Conservation (phyloP, 768 basidiomycete genomes). For the Kwoniella europaea region DNA sequence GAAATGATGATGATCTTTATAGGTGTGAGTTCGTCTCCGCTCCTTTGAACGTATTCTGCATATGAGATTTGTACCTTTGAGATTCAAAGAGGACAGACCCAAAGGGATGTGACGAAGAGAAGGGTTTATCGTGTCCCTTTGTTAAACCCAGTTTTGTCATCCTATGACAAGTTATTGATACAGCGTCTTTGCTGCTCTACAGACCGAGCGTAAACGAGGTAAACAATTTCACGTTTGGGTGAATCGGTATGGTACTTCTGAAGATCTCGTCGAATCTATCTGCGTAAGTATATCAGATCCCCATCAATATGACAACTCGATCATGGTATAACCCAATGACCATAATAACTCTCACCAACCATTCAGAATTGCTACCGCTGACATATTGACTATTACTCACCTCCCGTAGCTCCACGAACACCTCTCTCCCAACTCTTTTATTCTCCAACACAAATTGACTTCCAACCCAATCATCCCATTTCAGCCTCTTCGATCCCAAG, state of each 20-base stretch:
- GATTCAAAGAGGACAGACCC: background rate
- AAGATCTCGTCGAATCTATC: constrained; percentile 13
- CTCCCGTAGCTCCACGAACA: background rate
- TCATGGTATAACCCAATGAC: too few relatives aligned
- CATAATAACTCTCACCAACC: too few relatives aligned
- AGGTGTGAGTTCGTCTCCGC: constrained; percentile 4
- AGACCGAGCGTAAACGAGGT: constrained; percentile 14
- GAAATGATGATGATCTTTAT: constrained; percentile 18
- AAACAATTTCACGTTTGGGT: constrained; percentile 19
- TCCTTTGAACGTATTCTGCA: too few relatives aligned
- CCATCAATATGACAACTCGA: too few relatives aligned
- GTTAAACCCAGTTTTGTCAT: too few relatives aligned
- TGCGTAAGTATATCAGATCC: background rate
- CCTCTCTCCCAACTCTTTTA: background rate
- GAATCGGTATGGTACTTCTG: background rate
- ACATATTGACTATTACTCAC: too few relatives aligned
- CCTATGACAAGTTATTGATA: too few relatives aligned
- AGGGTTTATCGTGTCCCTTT: background rate
- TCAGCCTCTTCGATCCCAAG: background rate
- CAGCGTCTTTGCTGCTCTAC: background rate
- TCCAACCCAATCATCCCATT: background rate
- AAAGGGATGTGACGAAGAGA: background rate
- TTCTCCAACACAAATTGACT: constrained; percentile 2
- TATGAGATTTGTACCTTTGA: background rate
- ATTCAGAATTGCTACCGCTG: too few relatives aligned